Evolutionary conservation across 176 grass and related monocot species (phyloP).

Genomic region (Lolium multiflorum): DNA sequence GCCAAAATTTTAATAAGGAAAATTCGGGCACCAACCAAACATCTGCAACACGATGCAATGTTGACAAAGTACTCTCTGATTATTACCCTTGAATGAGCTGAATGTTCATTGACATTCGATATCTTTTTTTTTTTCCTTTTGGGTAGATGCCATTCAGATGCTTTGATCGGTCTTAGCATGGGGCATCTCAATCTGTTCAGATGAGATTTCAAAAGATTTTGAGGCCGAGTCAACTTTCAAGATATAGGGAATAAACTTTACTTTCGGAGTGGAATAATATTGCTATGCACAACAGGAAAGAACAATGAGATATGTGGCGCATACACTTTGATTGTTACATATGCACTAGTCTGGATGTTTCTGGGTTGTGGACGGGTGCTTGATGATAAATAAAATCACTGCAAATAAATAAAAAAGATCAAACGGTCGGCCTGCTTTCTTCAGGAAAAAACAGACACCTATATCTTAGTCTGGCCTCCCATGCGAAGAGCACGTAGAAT

Average conservation of each 20-base stretch:
- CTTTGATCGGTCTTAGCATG: background rate
- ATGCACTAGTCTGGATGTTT: background rate
- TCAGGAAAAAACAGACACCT: background rate
- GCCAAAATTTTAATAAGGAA: background rate
- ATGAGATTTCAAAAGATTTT: constrained; percentile 34
- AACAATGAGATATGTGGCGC: constrained; percentile 4
- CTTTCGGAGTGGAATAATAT: constrained; percentile 7
- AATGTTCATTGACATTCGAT: constrained; percentile 33
- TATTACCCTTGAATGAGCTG: background rate
- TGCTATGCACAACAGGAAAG: background rate
- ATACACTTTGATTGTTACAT: background rate
- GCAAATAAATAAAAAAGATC: background rate
- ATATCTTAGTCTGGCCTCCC: background rate
- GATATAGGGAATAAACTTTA: constrained; percentile 2
- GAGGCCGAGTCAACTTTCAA: constrained; percentile 23
- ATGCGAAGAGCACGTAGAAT: background rate
- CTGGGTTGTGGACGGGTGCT: background rate
- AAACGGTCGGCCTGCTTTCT: background rate
- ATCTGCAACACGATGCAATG: background rate
- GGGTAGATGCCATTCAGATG: constrained; percentile 3
- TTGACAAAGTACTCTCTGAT: background rate
- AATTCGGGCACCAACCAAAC: background rate
- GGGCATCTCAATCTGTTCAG: constrained; percentile 27
- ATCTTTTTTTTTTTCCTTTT: background rate
- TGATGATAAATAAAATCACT: background rate